Conservation (phyloP, 768 basidiomycete species). For the Naematelia encephala region DNA sequence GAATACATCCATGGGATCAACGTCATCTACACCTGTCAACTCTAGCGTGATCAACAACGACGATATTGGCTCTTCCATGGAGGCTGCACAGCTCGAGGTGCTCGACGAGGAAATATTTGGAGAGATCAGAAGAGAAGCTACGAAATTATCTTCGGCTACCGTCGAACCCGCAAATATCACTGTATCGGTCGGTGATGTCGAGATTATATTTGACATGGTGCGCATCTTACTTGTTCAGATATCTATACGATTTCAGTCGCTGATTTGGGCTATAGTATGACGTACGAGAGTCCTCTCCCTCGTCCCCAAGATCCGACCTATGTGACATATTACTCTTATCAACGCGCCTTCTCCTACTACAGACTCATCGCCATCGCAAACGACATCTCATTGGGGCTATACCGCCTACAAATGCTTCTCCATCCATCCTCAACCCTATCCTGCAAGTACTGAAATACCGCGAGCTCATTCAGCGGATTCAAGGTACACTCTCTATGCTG, state of each 20-base stretch:
- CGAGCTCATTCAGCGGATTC: conserved; percentile 6
- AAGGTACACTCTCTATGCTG: conserved; percentile 18
- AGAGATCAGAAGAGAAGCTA: conserved; percentile 29
- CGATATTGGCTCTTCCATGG: conserved; percentile 24
- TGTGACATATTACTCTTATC: conserved; percentile 25
- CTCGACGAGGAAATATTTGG: conserved; percentile 43
- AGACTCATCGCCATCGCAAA: conserved; percentile 33
- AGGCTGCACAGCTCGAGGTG: conserved; percentile 34
- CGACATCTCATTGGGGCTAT: conserved; percentile 4
- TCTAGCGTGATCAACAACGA: conserved; percentile 1
- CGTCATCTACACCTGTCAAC: background rate
- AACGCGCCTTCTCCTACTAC: conserved; percentile 21
- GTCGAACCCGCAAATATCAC: conserved; percentile 13
- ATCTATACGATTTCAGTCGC: no score
- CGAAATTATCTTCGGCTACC: conserved; percentile 3
- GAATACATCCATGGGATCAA: conserved; percentile 9
- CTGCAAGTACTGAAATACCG: conserved; percentile 27
- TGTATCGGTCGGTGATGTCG: conserved; percentile 13
- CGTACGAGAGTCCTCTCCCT: conserved; percentile 20
- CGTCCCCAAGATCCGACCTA: background rate
- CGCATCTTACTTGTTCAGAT: conserved; percentile 4
- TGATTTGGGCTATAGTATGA: background rate
- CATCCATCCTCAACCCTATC: conserved; percentile 27
- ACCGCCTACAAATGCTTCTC: background rate
- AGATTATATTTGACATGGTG: conserved; percentile 31